Base-by-base conservation (phyloP, 306 rosid genomes). In the Citrullus amarus region DNA sequence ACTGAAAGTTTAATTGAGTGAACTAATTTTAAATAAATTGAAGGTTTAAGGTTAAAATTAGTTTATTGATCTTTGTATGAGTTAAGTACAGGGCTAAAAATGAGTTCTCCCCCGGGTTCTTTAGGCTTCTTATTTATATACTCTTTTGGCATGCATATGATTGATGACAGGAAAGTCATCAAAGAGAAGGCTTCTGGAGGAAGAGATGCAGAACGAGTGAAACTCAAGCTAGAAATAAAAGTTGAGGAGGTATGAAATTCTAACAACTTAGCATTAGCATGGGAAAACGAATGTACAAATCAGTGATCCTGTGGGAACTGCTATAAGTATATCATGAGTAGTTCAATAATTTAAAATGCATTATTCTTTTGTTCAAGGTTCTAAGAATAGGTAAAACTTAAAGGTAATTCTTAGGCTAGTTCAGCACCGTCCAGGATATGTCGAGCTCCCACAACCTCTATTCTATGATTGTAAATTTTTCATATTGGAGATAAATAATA, bases 171-270 rank as follows among this genome's bases (percentile, higher is more conserved):
- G 89, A 95, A 95, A 86, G 99, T 95, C 82, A 72, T 95, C 18
- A 86, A 92, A 83, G 93, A 95, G 82, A 88, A 56, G 16, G 93
- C 96, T 83, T 60, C 87, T 78, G 99, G 99, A 30, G 96, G 97
- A 81, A 84, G 99, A 78, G 97, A 95, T 56, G 92, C 97, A 1
- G 96, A 92, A 78, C 92, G 97, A 9, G 83, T 90, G 53, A 95
- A 95, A 81, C 88, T 95, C 59, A 95, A 92, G 83, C 79, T 95
- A 88, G 99, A 95, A 85, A 82, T 95, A 25, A 86, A 85, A 88
- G 97, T 95, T 50, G 93, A 92, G 81, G 96, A 91, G 92, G 99
- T 90, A 86, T 43, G 76, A 77, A 18, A 56, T 55, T n/a, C 36
- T 16, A 78, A 62, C 60, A 8, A 50, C 71, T 48, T 18, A 38